phyloP scores from a whole-genome alignment of 805 yeast genomes.

The Candida awuae region DNA sequence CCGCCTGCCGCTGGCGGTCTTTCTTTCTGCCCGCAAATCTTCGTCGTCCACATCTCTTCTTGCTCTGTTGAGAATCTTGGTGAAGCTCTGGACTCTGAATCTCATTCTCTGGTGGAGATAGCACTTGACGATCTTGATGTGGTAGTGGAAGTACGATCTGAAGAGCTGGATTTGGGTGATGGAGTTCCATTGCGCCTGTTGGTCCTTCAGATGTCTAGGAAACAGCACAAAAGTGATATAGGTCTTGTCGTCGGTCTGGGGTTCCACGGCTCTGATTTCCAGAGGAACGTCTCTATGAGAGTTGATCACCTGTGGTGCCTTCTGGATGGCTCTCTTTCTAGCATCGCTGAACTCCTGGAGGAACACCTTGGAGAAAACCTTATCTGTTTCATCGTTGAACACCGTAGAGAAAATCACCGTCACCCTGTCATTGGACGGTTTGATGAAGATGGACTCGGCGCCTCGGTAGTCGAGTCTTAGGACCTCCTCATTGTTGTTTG shows the following conservation, averaged over 20 bases:
- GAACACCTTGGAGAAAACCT: conserved; percentile 80
- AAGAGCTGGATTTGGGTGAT: conserved; percentile 87
- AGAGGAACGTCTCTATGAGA: conserved; percentile 89
- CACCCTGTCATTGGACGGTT: conserved; percentile 91
- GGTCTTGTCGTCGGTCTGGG: conserved; percentile 29
- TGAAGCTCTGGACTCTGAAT: conserved; percentile 84
- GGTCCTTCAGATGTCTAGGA: conserved; percentile 65
- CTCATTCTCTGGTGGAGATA: conserved; percentile 98
- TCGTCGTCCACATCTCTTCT: conserved; percentile 85
- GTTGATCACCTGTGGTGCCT: conserved; percentile 95
- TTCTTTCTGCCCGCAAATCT: conserved; percentile 42
- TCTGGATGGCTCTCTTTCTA: conserved; percentile 89
- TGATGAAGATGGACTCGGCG: conserved; percentile 82
- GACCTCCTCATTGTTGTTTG: conserved; percentile 44
- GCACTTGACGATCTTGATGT: conserved; percentile 96
- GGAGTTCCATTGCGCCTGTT: conserved; percentile 67
- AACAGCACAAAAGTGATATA: conserved; percentile 66
- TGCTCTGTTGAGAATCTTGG: conserved; percentile 93
- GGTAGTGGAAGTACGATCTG: conserved; percentile 97
- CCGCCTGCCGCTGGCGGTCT: conserved; percentile 67
- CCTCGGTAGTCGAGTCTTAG: conserved; percentile 81
- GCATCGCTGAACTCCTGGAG: conserved; percentile 94
- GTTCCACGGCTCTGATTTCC: conserved; percentile 50
- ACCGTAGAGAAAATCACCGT: conserved; percentile 93
- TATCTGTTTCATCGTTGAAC: conserved; percentile 95